Base-by-base conservation (phyloP, 495 filamentous ascomycete genomes). In the Penicillium samsonianum region DNA sequence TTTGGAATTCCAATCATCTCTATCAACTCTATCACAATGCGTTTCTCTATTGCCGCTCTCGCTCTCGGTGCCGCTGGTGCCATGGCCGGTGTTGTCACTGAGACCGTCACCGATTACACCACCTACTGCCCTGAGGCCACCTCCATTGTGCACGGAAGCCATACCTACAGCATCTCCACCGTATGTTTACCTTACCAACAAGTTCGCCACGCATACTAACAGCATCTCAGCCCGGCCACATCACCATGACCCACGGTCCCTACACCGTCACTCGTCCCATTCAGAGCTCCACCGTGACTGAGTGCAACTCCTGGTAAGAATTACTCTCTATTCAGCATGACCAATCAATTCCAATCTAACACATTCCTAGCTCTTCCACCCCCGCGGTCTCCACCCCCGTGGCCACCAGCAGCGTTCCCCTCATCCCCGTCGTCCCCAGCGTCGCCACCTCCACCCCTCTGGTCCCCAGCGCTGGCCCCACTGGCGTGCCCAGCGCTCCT, bases 41-140 rank as follows among this genome's bases (percentile, higher is more conserved):
- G 90, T 87, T 91, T 89, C 88, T 81, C 88, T 83, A 87, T 87
- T 85, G 79, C 87, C 72, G 79, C 84, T 73, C 78, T 83, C 73
- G 83, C 83, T 73, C 82, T 84, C 67, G 76, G 86, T 71, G 84
- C 83, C 67, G 76, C 81, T 64, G 80, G 82, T 64, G 78, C 70
- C 58, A 73, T 71, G 69, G 82, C 80, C 68, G 67, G 85, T 82
- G 67, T 64, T 77, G 83, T 82, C 76, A 96, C 90, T 59, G 87
- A 93, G 79, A 78, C 89, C 50, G 84, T 92, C 65, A 91, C 88
- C 50, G 78, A 83, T 44, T 88, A 87, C 82, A 89, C 87, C 80
- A 96, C 91, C 70, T 91, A 81, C 86, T 96, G 92, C 88, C 88
- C 90, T 14, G 78, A 75, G 65, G 72, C 91, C 64, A 95, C 92